Evolutionary conservation across 2,329 filamentous ascomycete species (phyloP).

Genomic region (Cercospora citrullina): DNA sequence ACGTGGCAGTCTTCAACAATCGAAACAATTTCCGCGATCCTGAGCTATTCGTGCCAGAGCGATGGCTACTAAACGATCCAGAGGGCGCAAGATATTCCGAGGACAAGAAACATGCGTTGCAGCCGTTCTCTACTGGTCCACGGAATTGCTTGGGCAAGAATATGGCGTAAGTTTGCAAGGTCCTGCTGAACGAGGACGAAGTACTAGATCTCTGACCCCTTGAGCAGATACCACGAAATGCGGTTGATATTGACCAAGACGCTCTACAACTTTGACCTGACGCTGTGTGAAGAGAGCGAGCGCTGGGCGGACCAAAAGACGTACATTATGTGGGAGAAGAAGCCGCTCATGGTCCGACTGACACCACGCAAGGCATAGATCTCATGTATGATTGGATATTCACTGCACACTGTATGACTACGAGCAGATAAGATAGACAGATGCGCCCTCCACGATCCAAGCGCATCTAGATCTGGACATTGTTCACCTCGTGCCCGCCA

Average conservation of each 20-base stretch:
- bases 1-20: constrained; percentile 32
- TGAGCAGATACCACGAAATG: constrained; percentile 40
- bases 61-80: constrained; percentile 40
- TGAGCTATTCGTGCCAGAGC: constrained; percentile 38
- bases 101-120: constrained; percentile 34
- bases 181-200: neutral
- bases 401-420: neutral
- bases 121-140: constrained; percentile 40
- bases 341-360: constrained; percentile 18
- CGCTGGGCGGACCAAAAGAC: constrained; percentile 29
- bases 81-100: constrained; percentile 24
- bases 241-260: constrained; percentile 42
- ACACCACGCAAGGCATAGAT: neutral
- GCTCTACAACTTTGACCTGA: constrained; percentile 43
- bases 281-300: constrained; percentile 27
- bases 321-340: constrained; percentile 33
- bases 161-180: constrained; percentile 16
- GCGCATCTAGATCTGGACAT: neutral
- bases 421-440: neutral
- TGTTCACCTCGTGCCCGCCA: neutral
- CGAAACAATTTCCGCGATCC: constrained; percentile 35
- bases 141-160: constrained; percentile 42
- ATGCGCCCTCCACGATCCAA: neutral
- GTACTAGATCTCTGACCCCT: neutral
- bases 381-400: neutral